These are phyloP conservation scores for Auricularia sp. DNA, from an alignment of 768 basidiomycete species.

Conservation along the genomic window DNA sequence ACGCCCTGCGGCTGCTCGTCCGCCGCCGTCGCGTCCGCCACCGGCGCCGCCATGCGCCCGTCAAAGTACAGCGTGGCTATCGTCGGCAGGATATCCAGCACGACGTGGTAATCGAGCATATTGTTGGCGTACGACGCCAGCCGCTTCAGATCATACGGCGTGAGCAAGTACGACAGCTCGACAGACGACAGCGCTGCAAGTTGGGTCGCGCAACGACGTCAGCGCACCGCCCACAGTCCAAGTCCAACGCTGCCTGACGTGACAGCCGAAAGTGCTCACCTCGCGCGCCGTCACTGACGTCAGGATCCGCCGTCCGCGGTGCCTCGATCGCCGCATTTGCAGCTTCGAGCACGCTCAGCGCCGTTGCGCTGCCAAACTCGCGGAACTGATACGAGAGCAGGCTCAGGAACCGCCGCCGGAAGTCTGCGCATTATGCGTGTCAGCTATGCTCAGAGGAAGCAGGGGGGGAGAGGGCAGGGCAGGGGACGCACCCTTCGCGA, in stretches of 20 bases:
- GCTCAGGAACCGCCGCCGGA: conserved; percentile 80
- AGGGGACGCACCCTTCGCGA: conserved; percentile 56
- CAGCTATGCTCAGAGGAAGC: neutral
- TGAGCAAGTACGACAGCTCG: conserved; percentile 56
- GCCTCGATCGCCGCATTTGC: conserved; percentile 38
- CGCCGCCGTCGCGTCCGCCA: neutral
- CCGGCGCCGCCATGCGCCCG: conserved; percentile 37
- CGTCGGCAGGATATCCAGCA: conserved; percentile 82
- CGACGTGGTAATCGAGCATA: conserved; percentile 92
- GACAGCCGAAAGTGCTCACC: conserved; percentile 19
- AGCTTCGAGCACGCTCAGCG: conserved; percentile 82
- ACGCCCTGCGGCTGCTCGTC: conserved; percentile 40
- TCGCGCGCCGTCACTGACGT: conserved; percentile 32
- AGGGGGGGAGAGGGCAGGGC: too few relatives aligned
- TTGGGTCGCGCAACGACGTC: neutral
- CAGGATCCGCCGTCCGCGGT: conserved; percentile 17
- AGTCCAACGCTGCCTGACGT: neutral
- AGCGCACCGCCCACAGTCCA: neutral
- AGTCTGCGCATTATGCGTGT: conserved; percentile 45
- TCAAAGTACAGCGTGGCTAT: conserved; percentile 82
- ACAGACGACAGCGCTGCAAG: conserved; percentile 32
- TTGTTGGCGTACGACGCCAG: conserved; percentile 93
- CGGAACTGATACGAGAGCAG: conserved; percentile 91
- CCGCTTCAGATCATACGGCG: conserved; percentile 93
- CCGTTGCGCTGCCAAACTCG: conserved; percentile 82